phyloP scores from a whole-genome alignment of 1,284 basidiomycete genomes.

The Trametes versicolor region DNA sequence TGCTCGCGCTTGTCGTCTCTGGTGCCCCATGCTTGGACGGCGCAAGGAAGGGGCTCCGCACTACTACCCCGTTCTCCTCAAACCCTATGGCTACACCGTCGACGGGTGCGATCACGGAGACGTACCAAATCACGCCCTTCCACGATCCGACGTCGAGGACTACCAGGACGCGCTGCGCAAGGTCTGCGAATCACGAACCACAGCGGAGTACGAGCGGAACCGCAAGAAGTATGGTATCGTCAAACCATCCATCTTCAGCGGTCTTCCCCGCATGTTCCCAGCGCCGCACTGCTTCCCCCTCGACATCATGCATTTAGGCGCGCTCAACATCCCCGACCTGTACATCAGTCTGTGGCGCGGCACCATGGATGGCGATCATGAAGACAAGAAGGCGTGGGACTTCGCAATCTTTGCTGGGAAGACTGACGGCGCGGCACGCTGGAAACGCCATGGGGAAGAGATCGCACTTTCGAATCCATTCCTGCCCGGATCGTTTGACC shows the following conservation, averaged over 20 bases:
- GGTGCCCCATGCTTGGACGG: neutral
- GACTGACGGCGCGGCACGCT: neutral
- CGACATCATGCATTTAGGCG: conserved; percentile 44
- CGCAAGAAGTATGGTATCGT: neutral
- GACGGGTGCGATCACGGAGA: neutral
- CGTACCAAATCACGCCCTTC: neutral
- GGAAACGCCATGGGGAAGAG: conserved; percentile 13
- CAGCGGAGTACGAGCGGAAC: neutral
- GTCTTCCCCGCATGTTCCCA: neutral
- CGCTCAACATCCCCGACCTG: conserved; percentile 44
- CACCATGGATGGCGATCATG: neutral
- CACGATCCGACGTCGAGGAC: neutral
- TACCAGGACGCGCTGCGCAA: neutral
- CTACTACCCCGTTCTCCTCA: neutral
- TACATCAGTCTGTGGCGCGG: conserved; percentile 40
- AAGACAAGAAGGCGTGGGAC: neutral
- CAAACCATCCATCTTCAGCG: conserved; percentile 1
- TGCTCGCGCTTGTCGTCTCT: neutral
- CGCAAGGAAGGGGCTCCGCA: neutral
- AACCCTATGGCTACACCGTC: neutral
- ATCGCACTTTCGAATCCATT: conserved; percentile 26
- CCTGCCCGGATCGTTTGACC: conserved; percentile 39
- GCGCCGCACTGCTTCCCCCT: neutral
- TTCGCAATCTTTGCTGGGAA: neutral
- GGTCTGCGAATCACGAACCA: neutral